These are phyloP conservation scores for Phoenix roebelenii DNA, from an alignment of 176 grass and related monocot genomes.

Conservation along the genomic window DNA sequence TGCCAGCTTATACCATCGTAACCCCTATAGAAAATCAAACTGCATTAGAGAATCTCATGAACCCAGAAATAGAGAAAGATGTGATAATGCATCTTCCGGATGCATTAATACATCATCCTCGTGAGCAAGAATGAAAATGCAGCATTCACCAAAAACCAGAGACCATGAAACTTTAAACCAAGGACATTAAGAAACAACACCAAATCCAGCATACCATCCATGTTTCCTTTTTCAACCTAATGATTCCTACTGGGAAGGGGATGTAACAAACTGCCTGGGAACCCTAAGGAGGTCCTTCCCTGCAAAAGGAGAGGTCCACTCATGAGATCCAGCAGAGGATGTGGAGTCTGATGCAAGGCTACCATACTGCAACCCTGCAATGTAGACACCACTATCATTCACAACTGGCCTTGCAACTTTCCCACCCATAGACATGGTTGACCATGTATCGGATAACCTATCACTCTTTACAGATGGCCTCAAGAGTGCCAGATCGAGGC, in stretches of 20 bases:
- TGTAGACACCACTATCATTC: slow-evolving; percentile 18
- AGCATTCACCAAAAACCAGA: too few relatives aligned
- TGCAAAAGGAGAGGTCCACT: slow-evolving; percentile 61
- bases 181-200: slow-evolving; percentile 46
- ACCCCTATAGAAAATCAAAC: too few relatives aligned
- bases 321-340: slow-evolving; percentile 35
- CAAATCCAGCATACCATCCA: slow-evolving; percentile 34
- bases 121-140: too few relatives aligned
- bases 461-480: slow-evolving; percentile 47
- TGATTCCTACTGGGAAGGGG: slow-evolving; percentile 38
- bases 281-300: slow-evolving; percentile 47
- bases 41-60: too few relatives aligned
- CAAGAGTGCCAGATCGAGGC: slow-evolving; percentile 60
- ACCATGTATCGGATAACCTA: slow-evolving; percentile 74
- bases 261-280: slow-evolving; percentile 1
- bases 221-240: slow-evolving; percentile 42
- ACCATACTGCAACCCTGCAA: slow-evolving; percentile 39
- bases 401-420: slow-evolving; percentile 31
- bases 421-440: slow-evolving; percentile 95
- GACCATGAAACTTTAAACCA: slow-evolving; percentile 30
- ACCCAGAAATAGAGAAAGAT: too few relatives aligned
- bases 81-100: too few relatives aligned
- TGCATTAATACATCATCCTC: too few relatives aligned
- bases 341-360: slow-evolving; percentile 38
- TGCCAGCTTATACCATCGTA: too few relatives aligned